Base-by-base conservation (phyloP, 805 yeast genomes). In the Clavispora carvajalis region DNA sequence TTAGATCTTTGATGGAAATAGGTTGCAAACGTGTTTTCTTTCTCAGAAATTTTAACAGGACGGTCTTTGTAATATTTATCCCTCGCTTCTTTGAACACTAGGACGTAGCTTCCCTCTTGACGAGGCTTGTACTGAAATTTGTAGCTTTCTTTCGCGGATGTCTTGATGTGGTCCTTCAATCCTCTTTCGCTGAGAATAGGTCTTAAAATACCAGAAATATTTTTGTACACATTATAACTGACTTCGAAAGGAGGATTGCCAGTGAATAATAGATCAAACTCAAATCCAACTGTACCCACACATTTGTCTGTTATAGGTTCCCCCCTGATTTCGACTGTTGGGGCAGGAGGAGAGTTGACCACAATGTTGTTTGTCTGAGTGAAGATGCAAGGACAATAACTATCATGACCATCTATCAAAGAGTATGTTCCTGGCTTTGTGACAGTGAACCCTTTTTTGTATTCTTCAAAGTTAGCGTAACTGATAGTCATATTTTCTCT, bases 161-260 rank as follows among this genome's bases (percentile, higher is more conserved):
- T 33, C 18, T 35, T 40, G 18, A 24, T 34, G 39, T 51, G 51
- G 16, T 36, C 37, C 29, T 37, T 51, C 25, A 38, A 36, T 4
- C 72, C 74, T 10, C 54, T 46, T 9, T 63, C 65, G 13, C 54
- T 60, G 19, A 53, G 55, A 3, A 67, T 55, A 1, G 68, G 70
- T 30, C 51, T 57, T 13, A 66, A 42, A 3, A 57, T 40, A 0
- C 68, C 66, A 30, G 62, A 49, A 4, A 53, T 43, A 49, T 65
- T 49, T 41, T 77, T 76, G 52, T 77, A 84, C 11, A 82, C 79
- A 33, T 74, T 72, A 45, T 82, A 81, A 30, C 71, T 74, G 18
- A 88, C 71, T 40, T 72, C 73, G 63, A 84, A 93, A 1, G 98
- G 97, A 0, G 95, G 85, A 22, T 80, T 76, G 13, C 99, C 98